Percentiles rank a stretch among this genome's conserved stretches.
These are phyloP conservation scores for Protomyces arabidopsidicola DNA, from an alignment of 1,139 yeast species.

Conservation along the genomic window DNA sequence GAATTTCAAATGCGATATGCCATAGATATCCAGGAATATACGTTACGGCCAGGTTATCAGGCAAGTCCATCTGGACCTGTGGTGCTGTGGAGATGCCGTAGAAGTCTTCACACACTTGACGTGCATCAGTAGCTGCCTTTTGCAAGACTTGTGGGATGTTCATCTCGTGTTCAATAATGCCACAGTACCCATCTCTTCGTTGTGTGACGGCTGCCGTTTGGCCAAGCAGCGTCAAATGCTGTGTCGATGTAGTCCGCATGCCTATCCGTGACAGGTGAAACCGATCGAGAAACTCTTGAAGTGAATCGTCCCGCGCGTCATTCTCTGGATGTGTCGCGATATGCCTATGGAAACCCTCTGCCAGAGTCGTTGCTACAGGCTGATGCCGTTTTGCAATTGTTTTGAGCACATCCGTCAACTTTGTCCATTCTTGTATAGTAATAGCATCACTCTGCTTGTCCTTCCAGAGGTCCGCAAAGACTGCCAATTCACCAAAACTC, in stretches of 20 bases:
- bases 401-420: slow-evolving; percentile 2
- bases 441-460: slow-evolving; percentile 3
- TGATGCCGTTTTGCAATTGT: slow-evolving; percentile 22
- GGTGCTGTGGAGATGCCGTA: slow-evolving; percentile 81
- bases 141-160: slow-evolving; percentile 73
- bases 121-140: slow-evolving; percentile 81
- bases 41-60: slow-evolving; percentile 67
- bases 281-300: slow-evolving; percentile 72
- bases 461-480: slow-evolving; percentile 3
- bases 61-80: slow-evolving; percentile 67
- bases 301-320: slow-evolving; percentile 43
- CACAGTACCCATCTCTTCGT: slow-evolving; percentile 65
- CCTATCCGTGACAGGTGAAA: slow-evolving; percentile 86
- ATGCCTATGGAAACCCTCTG: slow-evolving; percentile 49
- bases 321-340: slow-evolving; percentile 53
- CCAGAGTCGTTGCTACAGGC: slow-evolving; percentile 24
- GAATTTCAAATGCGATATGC: slow-evolving; percentile 80
- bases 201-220: slow-evolving; percentile 68
- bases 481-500: slow-evolving; percentile 53
- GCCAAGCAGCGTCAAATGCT: slow-evolving; percentile 51
- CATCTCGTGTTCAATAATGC: slow-evolving; percentile 76
- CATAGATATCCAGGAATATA: slow-evolving; percentile 86
- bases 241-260: slow-evolving; percentile 54
- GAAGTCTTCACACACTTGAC: slow-evolving; percentile 81
- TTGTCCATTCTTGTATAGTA: slow-evolving; percentile 5